Percentiles rank a stretch among this genome's conserved stretches.
phyloP scores from a whole-genome alignment of 192 early-diverging fungal species.

The Coemansia erecta region DNA sequence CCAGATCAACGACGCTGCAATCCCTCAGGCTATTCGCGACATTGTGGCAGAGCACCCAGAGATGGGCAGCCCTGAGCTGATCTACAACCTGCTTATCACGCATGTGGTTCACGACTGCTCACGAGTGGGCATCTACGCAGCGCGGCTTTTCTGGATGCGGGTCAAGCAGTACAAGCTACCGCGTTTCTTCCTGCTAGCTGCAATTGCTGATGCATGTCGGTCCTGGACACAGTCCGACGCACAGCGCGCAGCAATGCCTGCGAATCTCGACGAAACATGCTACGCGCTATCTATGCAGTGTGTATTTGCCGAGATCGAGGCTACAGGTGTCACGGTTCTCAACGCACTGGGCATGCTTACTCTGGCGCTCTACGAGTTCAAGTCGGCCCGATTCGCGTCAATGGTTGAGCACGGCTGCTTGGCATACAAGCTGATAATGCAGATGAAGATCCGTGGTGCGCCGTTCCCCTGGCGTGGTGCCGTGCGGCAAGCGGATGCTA shows the following conservation, averaged over 20 bases:
- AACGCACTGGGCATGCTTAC: constrained; percentile 33
- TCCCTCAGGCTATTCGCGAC: constrained; percentile 40
- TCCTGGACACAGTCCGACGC: constrained; percentile 52
- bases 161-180: constrained; percentile 44
- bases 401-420: constrained; percentile 53
- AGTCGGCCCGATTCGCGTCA: constrained; percentile 51
- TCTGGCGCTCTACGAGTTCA: constrained; percentile 51
- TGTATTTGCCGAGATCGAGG: constrained; percentile 17
- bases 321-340: constrained; percentile 9
- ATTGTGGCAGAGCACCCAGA: constrained; percentile 43
- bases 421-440: constrained; percentile 45
- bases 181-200: constrained; percentile 41
- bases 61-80: constrained; percentile 48
- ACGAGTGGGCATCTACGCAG: constrained; percentile 48
- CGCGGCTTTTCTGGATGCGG: constrained; percentile 53
- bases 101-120: constrained; percentile 52
- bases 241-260: constrained; percentile 43
- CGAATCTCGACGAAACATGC: constrained; percentile 49
- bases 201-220: constrained; percentile 49
- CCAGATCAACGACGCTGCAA: constrained; percentile 48
- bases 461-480: constrained; percentile 51
- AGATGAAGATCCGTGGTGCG: constrained; percentile 43
- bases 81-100: constrained; percentile 53
- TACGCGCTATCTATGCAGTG: constrained; percentile 37
- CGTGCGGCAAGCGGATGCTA: constrained; percentile 12